Conservation (phyloP, 2,329 filamentous ascomycete genomes). For the Zymoseptoria crescenta region DNA sequence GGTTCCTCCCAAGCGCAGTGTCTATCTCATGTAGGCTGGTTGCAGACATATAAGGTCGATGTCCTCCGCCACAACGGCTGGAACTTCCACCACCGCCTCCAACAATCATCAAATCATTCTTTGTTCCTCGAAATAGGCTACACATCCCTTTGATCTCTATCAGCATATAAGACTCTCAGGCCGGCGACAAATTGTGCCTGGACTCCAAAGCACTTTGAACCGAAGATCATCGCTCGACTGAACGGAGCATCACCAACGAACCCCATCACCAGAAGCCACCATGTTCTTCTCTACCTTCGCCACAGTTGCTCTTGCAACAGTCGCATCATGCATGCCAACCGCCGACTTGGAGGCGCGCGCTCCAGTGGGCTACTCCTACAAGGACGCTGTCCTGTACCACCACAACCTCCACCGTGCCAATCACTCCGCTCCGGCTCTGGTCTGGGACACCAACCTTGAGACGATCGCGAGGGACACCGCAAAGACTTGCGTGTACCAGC, state of each 20-base stretch:
- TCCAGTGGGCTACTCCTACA: not conserved
- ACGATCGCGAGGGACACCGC: constrained; percentile 57
- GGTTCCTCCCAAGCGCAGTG: not conserved
- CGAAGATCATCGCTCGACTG: not conserved
- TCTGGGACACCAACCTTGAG: constrained; percentile 60
- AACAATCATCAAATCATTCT: not conserved
- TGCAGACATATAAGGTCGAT: not conserved
- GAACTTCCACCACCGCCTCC: not conserved
- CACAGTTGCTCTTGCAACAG: not conserved
- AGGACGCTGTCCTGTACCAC: constrained; percentile 6
- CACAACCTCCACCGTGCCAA: constrained; percentile 13
- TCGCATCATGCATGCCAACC: not conserved
- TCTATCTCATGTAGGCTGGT: not conserved
- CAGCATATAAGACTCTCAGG: not conserved
- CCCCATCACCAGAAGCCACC: not conserved
- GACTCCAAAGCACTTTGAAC: not conserved
- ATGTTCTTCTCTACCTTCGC: not conserved
- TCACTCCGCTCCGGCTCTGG: constrained; percentile 39
- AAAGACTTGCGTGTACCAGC: constrained; percentile 59
- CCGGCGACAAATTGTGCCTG: not conserved
- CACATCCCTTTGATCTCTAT: not conserved
- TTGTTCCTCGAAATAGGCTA: not conserved
- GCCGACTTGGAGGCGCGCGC: not conserved
- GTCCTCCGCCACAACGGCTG: not conserved
- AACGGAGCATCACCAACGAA: not conserved